Conservation (phyloP, 2,329 filamentous ascomycete genomes). For the Exophiala dermatitidis region DNA sequence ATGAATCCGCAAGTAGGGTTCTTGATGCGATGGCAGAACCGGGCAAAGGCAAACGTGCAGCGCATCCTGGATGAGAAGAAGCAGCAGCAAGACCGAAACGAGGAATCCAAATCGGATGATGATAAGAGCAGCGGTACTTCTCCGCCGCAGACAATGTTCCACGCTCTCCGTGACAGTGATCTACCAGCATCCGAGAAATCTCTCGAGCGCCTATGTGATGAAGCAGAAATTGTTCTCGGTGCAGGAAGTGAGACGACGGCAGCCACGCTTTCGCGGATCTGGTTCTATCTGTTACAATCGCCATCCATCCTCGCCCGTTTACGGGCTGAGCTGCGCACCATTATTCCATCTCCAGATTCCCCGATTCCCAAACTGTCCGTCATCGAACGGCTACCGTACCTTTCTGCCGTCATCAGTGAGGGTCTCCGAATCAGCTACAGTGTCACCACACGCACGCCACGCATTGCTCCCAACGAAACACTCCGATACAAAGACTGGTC, state of each 20-base stretch:
- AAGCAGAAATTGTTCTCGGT: conserved; percentile 30
- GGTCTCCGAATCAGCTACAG: conserved; percentile 1
- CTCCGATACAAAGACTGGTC: conserved; percentile 27
- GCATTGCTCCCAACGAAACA: conserved; percentile 9
- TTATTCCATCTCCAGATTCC: conserved; percentile 8
- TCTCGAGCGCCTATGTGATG: conserved; percentile 28
- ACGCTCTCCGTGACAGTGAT: conserved; percentile 26
- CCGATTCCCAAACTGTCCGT: conserved; percentile 5
- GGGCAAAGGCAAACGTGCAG: not conserved
- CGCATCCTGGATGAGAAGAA: conserved; percentile 8
- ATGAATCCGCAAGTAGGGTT: not conserved
- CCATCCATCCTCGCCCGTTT: conserved; percentile 6
- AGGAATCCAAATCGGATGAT: not conserved
- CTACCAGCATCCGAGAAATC: conserved; percentile 29
- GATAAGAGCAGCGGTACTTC: too few species aligned
- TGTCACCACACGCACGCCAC: not conserved
- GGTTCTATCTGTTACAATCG: conserved; percentile 6
- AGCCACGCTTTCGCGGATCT: conserved; percentile 7
- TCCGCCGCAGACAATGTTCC: conserved; percentile 30
- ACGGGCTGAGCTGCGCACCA: conserved; percentile 14
- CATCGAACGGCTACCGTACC: conserved; percentile 29
- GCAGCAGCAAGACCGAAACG: conserved; percentile 1
- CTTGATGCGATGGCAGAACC: conserved; percentile 1
- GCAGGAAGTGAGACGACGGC: conserved; percentile 33
- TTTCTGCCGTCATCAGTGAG: conserved; percentile 11